Percentiles rank a stretch among this genome's conserved stretches.
Evolutionary conservation across 805 yeast species (phyloP).

Genomic region (Nakazawaea ambrosiae): DNA sequence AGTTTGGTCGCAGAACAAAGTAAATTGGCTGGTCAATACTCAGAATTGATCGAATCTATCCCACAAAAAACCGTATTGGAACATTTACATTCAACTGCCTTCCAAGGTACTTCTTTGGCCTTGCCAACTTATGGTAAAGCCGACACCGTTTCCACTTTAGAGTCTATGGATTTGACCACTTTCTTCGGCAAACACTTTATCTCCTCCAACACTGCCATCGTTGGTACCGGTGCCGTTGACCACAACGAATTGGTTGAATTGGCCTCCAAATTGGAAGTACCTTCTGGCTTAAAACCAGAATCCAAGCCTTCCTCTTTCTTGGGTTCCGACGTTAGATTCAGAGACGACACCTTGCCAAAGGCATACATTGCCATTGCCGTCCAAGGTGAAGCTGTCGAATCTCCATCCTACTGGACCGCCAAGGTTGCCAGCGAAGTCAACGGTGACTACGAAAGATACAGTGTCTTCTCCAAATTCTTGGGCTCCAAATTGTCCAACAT

Average conservation of each 20-base stretch:
- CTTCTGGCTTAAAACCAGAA: slow-evolving; percentile 44
- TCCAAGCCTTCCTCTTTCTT: slow-evolving; percentile 56
- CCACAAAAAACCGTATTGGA: slow-evolving; percentile 56
- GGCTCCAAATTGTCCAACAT: slow-evolving; percentile 67
- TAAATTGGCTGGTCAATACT: slow-evolving; percentile 34
- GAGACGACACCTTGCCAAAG: slow-evolving; percentile 81
- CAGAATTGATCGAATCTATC: slow-evolving; percentile 47
- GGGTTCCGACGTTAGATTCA: slow-evolving; percentile 82
- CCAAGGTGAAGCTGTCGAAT: slow-evolving; percentile 56
- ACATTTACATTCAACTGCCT: slow-evolving; percentile 78
- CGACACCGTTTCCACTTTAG: slow-evolving; percentile 55
- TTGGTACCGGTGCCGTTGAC: slow-evolving; percentile 59
- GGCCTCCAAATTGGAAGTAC: slow-evolving; percentile 44
- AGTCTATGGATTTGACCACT: slow-evolving; percentile 47
- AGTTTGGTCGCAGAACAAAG: slow-evolving; percentile 37
- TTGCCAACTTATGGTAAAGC: slow-evolving; percentile 71
- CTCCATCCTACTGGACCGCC: slow-evolving; percentile 64
- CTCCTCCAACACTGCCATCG: slow-evolving; percentile 60
- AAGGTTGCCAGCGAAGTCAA: slow-evolving; percentile 64
- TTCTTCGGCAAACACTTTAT: slow-evolving; percentile 53
- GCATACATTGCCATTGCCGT: slow-evolving; percentile 76
- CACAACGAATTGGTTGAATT: slow-evolving; percentile 67
- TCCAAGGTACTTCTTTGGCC: slow-evolving; percentile 78
- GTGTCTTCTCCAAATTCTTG: slow-evolving; percentile 47
- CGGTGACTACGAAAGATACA: slow-evolving; percentile 49